Conservation (phyloP, 371 early-diverging fungal genomes). For the Aphelidium insulamus region DNA sequence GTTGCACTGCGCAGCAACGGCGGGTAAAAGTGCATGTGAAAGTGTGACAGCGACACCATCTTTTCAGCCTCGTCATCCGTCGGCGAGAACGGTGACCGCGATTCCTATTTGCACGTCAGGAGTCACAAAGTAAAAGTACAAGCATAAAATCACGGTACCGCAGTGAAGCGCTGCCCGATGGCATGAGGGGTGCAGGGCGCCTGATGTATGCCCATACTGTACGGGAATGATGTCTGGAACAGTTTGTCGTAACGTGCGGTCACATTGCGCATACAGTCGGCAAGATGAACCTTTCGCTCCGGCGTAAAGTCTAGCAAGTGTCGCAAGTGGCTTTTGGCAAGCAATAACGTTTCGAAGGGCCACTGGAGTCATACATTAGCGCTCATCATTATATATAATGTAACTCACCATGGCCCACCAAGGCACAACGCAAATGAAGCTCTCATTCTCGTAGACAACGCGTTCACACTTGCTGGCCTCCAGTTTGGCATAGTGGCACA, state of each 20-base stretch:
- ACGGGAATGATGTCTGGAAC: constrained; percentile 77
- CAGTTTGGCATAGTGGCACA: constrained; percentile 51
- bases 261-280: constrained; percentile 41
- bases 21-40: constrained; percentile 88
- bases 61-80: constrained; percentile 13
- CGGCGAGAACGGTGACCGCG: constrained; percentile 6
- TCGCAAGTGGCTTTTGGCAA: constrained; percentile 39
- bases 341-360: constrained; percentile 80
- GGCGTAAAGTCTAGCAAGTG: constrained; percentile 25
- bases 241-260: constrained; percentile 75
- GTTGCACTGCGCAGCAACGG: constrained; percentile 68
- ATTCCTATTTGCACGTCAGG: too few relatives aligned
- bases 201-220: constrained; percentile 84
- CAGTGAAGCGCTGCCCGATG: too few relatives aligned
- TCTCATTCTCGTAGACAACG: constrained; percentile 48
- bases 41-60: too few relatives aligned
- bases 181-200: too few relatives aligned
- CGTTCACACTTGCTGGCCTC: constrained; percentile 35
- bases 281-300: constrained; percentile 27
- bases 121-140: too few relatives aligned
- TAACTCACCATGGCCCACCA: constrained; percentile 92
- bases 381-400: too few relatives aligned
- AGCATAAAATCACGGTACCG: too few relatives aligned
- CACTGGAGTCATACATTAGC: too few relatives aligned
- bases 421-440: constrained; percentile 63